Conservation (phyloP, 768 basidiomycete species). For the Hypholoma fasciculare region DNA sequence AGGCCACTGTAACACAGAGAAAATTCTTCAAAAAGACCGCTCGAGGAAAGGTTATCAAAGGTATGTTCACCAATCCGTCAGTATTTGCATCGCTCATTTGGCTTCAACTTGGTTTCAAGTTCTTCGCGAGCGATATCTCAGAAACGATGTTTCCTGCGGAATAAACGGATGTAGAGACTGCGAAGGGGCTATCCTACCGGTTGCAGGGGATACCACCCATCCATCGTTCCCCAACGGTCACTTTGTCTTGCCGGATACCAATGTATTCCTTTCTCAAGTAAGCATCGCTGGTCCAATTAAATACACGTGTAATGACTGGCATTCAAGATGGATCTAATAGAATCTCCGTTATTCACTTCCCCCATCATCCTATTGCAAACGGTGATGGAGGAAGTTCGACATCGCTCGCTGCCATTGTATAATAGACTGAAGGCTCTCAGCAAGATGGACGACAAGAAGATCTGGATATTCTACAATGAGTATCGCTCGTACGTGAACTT, state of each 20-base stretch:
- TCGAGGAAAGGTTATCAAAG: slow-evolving; percentile 90
- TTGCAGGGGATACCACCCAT: slow-evolving; percentile 58
- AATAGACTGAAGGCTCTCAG: slow-evolving; percentile 87
- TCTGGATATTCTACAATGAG: slow-evolving; percentile 88
- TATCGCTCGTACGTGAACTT: slow-evolving; percentile 64
- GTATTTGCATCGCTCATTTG: neutral
- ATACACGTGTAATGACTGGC: slow-evolving; percentile 5
- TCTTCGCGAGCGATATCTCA: slow-evolving; percentile 89
- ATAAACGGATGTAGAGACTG: slow-evolving; percentile 72
- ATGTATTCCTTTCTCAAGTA: slow-evolving; percentile 90
- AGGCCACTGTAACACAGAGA: slow-evolving; percentile 76
- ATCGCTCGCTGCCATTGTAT: slow-evolving; percentile 89
- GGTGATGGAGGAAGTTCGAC: slow-evolving; percentile 94
- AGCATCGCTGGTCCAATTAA: slow-evolving; percentile 11
- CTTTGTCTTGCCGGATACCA: slow-evolving; percentile 91
- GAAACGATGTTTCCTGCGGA: slow-evolving; percentile 90
- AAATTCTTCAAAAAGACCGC: slow-evolving; percentile 98
- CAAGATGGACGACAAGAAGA: slow-evolving; percentile 81
- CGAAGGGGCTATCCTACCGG: slow-evolving; percentile 49
- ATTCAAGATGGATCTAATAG: slow-evolving; percentile 90
- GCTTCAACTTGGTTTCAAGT: slow-evolving; percentile 43
- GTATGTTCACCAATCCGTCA: slow-evolving; percentile 37
- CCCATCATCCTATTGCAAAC: slow-evolving; percentile 94
- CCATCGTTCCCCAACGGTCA: slow-evolving; percentile 63
- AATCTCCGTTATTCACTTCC: slow-evolving; percentile 69